These are phyloP conservation scores for Phytophthora pluvialis DNA, from an alignment of 352 stramenopile genomes.

Conservation along the genomic window DNA sequence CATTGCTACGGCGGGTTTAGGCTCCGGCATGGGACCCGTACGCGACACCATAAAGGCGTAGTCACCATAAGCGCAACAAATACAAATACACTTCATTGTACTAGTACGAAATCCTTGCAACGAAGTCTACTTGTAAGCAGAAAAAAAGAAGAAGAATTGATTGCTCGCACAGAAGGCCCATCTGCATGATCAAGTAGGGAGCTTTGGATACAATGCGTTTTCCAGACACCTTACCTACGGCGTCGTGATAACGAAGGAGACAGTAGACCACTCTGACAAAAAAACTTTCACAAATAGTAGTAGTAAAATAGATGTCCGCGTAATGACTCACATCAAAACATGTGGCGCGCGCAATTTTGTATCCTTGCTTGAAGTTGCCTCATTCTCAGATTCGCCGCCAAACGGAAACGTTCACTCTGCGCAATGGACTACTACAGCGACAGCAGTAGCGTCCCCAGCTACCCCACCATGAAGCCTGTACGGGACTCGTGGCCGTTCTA, in stretches of 20 bases:
- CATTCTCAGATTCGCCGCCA: slow-evolving; percentile 7
- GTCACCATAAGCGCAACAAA: too few relatives aligned
- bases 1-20: too few relatives aligned
- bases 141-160: too few relatives aligned
- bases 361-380: slow-evolving; percentile 1
- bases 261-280: background rate
- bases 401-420: background rate
- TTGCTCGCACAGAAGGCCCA: too few relatives aligned
- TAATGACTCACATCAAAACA: slow-evolving; percentile 4
- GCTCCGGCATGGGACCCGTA: too few relatives aligned
- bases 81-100: too few relatives aligned
- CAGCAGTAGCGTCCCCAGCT: background rate
- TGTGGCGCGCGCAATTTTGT: slow-evolving; percentile 1
- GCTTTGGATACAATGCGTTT: background rate
- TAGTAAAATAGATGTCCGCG: background rate
- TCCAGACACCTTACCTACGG: too few relatives aligned
- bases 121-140: too few relatives aligned
- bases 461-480: background rate
- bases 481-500: background rate
- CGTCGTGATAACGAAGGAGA: background rate
- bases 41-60: too few relatives aligned
- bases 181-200: too few relatives aligned
- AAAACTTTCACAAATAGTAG: background rate
- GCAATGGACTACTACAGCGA: background rate
- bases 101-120: too few relatives aligned